Evolutionary conservation across 371 early-diverging fungal species (phyloP).

Genomic region (Mucor racemosus): DNA sequence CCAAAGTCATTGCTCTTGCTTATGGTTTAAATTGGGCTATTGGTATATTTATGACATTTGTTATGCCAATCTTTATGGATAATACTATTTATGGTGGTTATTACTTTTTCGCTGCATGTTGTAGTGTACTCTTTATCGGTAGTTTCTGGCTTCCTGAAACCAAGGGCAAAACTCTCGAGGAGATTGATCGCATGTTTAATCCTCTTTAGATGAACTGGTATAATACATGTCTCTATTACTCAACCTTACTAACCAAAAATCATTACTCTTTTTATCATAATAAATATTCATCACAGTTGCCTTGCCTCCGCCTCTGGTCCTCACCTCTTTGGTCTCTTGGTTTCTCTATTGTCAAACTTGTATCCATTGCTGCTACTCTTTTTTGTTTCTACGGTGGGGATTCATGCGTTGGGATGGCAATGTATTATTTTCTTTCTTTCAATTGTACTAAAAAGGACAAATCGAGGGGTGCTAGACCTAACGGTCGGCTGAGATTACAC

Average conservation of each 20-base stretch:
- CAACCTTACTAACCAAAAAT: background rate
- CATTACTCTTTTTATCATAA: background rate
- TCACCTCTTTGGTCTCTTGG: background rate
- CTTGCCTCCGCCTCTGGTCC: conserved; percentile 24
- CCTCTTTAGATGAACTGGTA: conserved; percentile 21
- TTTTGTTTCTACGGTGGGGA: conserved; percentile 3
- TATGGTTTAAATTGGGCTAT: conserved; percentile 71
- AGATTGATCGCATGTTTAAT: conserved; percentile 62
- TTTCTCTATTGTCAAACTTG: background rate
- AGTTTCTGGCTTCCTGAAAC: conserved; percentile 60
- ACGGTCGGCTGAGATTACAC: conserved; percentile 47
- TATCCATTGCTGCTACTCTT: background rate
- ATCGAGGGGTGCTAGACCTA: conserved; percentile 35
- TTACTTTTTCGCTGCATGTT: conserved; percentile 60
- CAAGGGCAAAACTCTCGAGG: conserved; percentile 60
- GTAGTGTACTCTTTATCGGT: conserved; percentile 40
- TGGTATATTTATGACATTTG: conserved; percentile 54
- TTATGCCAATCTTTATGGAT: conserved; percentile 49
- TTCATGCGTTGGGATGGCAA: conserved; percentile 18
- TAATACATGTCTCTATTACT: background rate
- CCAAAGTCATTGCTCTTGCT: conserved; percentile 48
- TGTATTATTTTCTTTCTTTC: conserved; percentile 12
- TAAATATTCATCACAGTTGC: background rate
- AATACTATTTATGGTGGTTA: conserved; percentile 65
- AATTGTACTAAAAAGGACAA: conserved; percentile 28